Conservation (phyloP, 371 early-diverging fungal species). For the Mortierella sp. region DNA sequence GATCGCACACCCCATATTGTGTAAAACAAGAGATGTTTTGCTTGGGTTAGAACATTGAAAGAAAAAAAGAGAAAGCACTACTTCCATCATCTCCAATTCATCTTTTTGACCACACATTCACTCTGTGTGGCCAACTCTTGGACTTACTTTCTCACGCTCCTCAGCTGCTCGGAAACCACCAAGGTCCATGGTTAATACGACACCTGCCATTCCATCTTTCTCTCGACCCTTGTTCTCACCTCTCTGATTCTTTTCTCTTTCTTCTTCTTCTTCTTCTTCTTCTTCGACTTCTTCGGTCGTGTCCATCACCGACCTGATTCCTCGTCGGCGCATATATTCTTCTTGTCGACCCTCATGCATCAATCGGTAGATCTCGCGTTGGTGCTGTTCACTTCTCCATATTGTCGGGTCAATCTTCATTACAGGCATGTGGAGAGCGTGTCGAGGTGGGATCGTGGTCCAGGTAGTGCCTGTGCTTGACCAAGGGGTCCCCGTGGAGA, state of each 20-base stretch:
- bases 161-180: conserved; percentile 27
- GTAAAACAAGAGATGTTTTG: too few relatives aligned
- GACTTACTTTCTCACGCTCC: conserved; percentile 32
- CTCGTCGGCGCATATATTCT: conserved; percentile 30
- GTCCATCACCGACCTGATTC: conserved; percentile 34
- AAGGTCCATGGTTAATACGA: conserved; percentile 29
- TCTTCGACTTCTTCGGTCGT: conserved; percentile 36
- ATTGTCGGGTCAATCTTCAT: conserved; percentile 43
- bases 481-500: conserved; percentile 27
- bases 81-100: too few relatives aligned
- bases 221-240: too few relatives aligned
- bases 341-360: conserved; percentile 43
- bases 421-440: conserved; percentile 49
- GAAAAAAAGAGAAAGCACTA: too few relatives aligned
- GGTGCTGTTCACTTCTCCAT: conserved; percentile 33
- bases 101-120: too few relatives aligned
- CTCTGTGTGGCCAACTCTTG: too few relatives aligned
- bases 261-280: conserved; percentile 1
- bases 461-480: too few relatives aligned
- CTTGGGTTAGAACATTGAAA: too few relatives aligned
- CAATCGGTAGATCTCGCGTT: conserved; percentile 41
- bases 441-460: conserved; percentile 31
- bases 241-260: not conserved
- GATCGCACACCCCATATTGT: not conserved
- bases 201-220: conserved; percentile 21